Conservation (phyloP, 345 rosid genomes). For the Linum tenue region DNA sequence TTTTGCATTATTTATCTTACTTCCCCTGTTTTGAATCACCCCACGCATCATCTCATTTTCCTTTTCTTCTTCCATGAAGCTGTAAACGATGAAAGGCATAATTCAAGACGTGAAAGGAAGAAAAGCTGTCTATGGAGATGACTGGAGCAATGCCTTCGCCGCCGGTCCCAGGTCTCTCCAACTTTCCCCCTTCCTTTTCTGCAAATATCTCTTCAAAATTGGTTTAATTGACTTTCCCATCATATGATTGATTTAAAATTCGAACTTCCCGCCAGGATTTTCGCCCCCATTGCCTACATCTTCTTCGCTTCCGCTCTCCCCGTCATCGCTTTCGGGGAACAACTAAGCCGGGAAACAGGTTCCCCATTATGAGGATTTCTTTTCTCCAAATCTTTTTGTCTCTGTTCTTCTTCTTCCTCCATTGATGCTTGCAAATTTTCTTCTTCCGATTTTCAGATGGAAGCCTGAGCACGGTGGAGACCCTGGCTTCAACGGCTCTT, state of each 20-base stretch:
- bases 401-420: too few species aligned
- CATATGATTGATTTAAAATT: too few species aligned
- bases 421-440: too few species aligned
- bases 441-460: conserved; percentile 29
- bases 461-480: conserved; percentile 48
- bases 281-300: conserved; percentile 59
- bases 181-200: not conserved
- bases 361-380: not conserved
- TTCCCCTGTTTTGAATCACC: too few species aligned
- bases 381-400: too few species aligned
- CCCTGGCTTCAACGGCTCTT: conserved; percentile 52
- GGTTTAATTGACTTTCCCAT: too few species aligned
- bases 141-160: conserved; percentile 35
- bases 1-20: too few species aligned
- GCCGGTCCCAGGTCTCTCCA: conserved; percentile 37
- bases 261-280: conserved; percentile 24
- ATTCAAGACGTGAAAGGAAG: conserved; percentile 45
- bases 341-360: conserved; percentile 56
- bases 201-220: not conserved
- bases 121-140: conserved; percentile 47
- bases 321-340: conserved; percentile 63
- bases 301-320: conserved; percentile 70
- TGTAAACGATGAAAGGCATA: conserved; percentile 23
- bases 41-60: too few species aligned
- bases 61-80: too few species aligned